A percentile compares a stretch with the other conserved stretches of the same genome.
Conservation (phyloP, 2,329 filamentous ascomycete species). For the Aspergillus fumigatiaffinis region DNA sequence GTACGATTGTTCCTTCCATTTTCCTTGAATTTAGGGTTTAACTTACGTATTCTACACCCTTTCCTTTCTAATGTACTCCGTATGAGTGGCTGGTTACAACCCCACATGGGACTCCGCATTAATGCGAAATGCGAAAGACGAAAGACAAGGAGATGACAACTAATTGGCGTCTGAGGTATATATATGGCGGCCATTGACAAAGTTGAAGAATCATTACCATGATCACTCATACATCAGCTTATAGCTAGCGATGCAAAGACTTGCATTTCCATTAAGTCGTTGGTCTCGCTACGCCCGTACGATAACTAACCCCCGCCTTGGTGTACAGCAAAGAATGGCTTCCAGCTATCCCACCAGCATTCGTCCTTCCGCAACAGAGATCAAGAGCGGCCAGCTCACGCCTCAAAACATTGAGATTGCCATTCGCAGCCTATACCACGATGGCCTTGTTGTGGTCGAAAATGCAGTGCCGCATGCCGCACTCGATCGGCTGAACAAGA, state of each 20-base stretch:
- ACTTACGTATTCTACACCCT: too few relatives aligned
- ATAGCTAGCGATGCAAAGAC: neutral
- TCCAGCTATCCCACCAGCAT: constrained; percentile 29
- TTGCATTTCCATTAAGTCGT: neutral
- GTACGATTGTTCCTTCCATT: too few relatives aligned
- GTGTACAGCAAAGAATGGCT: neutral
- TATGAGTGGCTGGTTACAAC: neutral
- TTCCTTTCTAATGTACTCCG: too few relatives aligned
- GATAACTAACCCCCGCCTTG: neutral
- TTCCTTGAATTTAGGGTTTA: too few relatives aligned
- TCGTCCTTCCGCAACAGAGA: constrained; percentile 41
- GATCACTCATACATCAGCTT: neutral
- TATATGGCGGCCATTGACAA: neutral
- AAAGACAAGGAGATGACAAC: neutral
- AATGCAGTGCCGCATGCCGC: constrained; percentile 48
- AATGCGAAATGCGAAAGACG: neutral
- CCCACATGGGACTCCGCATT: neutral
- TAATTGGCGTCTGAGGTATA: neutral
- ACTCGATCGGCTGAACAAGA: constrained; percentile 54
- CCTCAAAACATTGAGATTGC: constrained; percentile 54
- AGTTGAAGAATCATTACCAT: neutral
- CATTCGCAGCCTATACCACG: constrained; percentile 48
- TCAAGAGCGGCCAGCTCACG: constrained; percentile 36
- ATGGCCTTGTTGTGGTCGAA: constrained; percentile 57
- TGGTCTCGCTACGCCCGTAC: neutral